Base-by-base conservation (phyloP, 257 asterid genomes). In the Fraxinus quadrangulata region DNA sequence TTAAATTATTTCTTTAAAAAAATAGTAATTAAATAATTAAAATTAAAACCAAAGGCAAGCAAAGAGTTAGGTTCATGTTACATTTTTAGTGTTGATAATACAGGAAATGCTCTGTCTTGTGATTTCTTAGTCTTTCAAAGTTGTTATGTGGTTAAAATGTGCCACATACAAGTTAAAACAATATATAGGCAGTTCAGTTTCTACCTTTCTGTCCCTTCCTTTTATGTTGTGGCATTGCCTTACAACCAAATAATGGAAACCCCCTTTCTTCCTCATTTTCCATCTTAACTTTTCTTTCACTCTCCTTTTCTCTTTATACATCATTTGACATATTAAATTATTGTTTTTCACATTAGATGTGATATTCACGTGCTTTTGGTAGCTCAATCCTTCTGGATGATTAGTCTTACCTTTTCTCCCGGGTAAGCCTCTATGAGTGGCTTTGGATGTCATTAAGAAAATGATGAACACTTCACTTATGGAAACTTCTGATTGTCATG, bases 381-480 rank as follows among this genome's bases (percentile, higher is more conserved):
- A 61, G 30, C 16, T 61, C 33, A 24, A 24, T 33, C 16, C 16
- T 21, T 61, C 17, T 61, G 2, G 12, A 56, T 23, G 30, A 23
- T 23, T 24, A 63, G 42, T 51, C 67, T 76, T 75, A 71, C 47
- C 36, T 66, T 56, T 36, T 65, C 30, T 71, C 71, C 45, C 17
- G 17, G 56, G 33, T 24, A 61, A 21, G 31, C 30, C 31, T 61
- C 13, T 21, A 61, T 2, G 31, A 61, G 75, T 71, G 31, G 39
- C 33, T 71, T 61, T n/a, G 59, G 36, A 56, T 56, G 66, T 61
- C 68, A 61, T 21, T 61, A 19, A 56, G 66, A 56, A 16, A 16
- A 47, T 16, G 36, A 10, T 54, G 73, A 40, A 31, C 65, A 21
- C 70, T n/a, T 14, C 66, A 34, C 51, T 71, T 49, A 36, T 16